Evolutionary conservation across 306 rosid genomes (phyloP).

Genomic region (Gastrolobium bilobum): DNA sequence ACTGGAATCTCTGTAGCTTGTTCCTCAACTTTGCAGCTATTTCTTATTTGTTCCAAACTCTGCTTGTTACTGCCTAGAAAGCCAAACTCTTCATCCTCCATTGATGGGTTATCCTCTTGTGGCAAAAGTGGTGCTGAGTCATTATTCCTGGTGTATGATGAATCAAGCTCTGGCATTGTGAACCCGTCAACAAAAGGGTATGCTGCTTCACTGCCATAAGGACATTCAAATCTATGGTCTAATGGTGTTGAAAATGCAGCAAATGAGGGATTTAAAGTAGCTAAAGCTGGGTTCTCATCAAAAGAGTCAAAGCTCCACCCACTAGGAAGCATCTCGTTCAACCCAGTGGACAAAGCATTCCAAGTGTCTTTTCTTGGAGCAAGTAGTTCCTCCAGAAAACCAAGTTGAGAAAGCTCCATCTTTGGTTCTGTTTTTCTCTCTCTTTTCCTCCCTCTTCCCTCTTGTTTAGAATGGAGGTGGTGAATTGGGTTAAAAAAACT

Average conservation of each 20-base stretch:
- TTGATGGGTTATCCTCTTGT: constrained; percentile 65
- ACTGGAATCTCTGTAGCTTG: constrained; percentile 58
- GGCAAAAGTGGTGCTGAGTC: constrained; percentile 60
- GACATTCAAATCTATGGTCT: constrained; percentile 71
- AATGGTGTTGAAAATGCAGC: constrained; percentile 63
- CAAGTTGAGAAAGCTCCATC: constrained; percentile 92
- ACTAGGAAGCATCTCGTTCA: constrained; percentile 69
- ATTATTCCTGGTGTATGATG: constrained; percentile 57
- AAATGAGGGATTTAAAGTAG: constrained; percentile 62
- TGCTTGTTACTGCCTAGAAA: constrained; percentile 64
- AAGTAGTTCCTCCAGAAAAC: constrained; percentile 83
- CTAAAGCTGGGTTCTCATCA: constrained; percentile 69
- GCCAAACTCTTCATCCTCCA: constrained; percentile 76
- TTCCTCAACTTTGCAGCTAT: constrained; percentile 78
- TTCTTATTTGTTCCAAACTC: constrained; percentile 55
- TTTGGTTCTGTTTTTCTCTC: constrained; percentile 41
- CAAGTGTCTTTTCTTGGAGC: constrained; percentile 83
- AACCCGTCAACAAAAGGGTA: constrained; percentile 70
- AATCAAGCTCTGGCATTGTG: constrained; percentile 69
- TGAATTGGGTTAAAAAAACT: constrained; percentile 24
- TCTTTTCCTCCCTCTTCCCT: constrained; percentile 32
- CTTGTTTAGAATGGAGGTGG: constrained; percentile 31
- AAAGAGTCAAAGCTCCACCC: constrained; percentile 72
- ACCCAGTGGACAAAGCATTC: constrained; percentile 64
- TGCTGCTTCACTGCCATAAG: constrained; percentile 56